Evolutionary conservation across 768 basidiomycete genomes (phyloP).

Genomic region (Russula sp.): DNA sequence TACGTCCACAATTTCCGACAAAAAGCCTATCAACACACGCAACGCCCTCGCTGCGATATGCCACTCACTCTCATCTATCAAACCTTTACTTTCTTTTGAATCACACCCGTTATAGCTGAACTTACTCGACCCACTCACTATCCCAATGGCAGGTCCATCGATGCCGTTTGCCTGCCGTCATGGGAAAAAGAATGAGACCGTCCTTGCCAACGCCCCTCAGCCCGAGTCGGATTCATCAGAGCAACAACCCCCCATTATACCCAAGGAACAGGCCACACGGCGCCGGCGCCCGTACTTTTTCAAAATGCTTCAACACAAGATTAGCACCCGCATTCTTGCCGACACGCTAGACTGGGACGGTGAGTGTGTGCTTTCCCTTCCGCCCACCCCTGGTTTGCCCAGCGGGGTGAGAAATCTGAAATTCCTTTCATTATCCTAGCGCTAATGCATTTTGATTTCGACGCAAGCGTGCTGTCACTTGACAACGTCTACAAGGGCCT

Average conservation of each 20-base stretch:
- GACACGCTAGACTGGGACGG: slow-evolving; percentile 25
- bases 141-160: not conserved
- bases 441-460: slow-evolving; percentile 11
- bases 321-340: slow-evolving; percentile 9
- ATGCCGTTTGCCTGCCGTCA: slow-evolving; percentile 1
- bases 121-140: not conserved
- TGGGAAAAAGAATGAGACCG: not conserved
- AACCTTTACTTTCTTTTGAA: slow-evolving; percentile 9
- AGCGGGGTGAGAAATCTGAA: slow-evolving; percentile 6
- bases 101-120: not conserved
- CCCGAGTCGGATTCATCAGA: not conserved
- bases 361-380: slow-evolving; percentile 5
- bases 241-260: not conserved
- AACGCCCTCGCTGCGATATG: not conserved
- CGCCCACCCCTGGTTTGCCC: not conserved
- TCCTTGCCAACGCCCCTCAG: slow-evolving; percentile 12
- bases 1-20: not conserved
- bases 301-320: slow-evolving; percentile 3
- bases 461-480: slow-evolving; percentile 15
- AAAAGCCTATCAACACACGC: not conserved
- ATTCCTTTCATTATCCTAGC: not conserved
- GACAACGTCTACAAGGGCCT: slow-evolving; percentile 10
- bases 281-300: slow-evolving; percentile 17
- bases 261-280: not conserved
- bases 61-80: not conserved